Conservation (phyloP, 2,329 filamentous ascomycete species). For the Hypoxylon sp. region DNA sequence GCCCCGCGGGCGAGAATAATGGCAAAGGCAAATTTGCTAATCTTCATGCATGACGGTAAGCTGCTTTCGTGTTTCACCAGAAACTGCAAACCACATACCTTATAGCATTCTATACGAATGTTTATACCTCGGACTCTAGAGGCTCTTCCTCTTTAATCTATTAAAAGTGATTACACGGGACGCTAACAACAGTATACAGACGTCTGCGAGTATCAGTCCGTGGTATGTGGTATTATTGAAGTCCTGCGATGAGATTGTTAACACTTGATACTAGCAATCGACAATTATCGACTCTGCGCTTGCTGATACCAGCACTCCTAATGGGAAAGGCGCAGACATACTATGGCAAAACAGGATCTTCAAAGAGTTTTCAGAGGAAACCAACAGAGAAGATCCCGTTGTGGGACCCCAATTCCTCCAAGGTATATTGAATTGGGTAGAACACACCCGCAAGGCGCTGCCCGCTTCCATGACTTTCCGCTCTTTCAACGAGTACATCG, state of each 20-base stretch:
- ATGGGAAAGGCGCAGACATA: conserved; percentile 8
- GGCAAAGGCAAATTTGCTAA: conserved; percentile 25
- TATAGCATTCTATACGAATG: background rate
- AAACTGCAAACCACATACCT: background rate
- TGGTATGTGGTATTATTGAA: conserved; percentile 5
- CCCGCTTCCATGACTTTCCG: conserved; percentile 20
- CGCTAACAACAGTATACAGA: conserved; percentile 10
- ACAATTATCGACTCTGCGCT: conserved; percentile 27
- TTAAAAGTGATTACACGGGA: background rate
- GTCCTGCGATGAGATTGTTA: background rate
- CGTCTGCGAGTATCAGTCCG: conserved; percentile 22
- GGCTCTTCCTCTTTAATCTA: background rate
- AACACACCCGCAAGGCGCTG: conserved; percentile 21
- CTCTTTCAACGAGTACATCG: conserved; percentile 18
- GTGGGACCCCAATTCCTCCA: conserved; percentile 18
- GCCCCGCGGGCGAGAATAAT: conserved; percentile 18
- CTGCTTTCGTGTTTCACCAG: background rate
- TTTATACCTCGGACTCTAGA: background rate
- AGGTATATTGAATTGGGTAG: conserved; percentile 22
- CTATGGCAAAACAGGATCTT: conserved; percentile 29
- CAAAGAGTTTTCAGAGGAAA: conserved; percentile 20
- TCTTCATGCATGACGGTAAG: conserved; percentile 28
- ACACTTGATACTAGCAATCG: conserved; percentile 6
- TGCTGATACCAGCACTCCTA: conserved; percentile 13
- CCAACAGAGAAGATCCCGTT: conserved; percentile 18